Conservation (phyloP, 768 basidiomycete genomes). For the Mycena metata region DNA sequence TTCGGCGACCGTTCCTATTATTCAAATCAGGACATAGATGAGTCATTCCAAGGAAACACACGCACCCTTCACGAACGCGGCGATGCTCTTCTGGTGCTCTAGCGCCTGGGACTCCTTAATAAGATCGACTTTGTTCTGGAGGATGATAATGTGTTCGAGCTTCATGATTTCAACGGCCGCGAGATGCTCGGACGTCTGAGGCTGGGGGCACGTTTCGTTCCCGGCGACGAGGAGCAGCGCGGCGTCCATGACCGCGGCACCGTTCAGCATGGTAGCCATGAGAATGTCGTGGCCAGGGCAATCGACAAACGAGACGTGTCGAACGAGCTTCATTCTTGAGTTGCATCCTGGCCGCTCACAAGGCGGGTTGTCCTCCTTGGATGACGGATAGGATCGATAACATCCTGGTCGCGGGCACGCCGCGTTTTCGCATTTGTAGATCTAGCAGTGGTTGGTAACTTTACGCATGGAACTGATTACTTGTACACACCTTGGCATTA, state of each 20-base stretch:
- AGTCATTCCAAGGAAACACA: conserved; percentile 7
- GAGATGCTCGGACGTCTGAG: conserved; percentile 98
- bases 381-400: conserved; percentile 93
- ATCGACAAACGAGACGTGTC: conserved; percentile 99
- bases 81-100: conserved; percentile 96
- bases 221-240: conserved; percentile 95
- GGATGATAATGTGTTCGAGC: conserved; percentile 95
- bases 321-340: conserved; percentile 89
- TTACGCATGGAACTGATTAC: not conserved
- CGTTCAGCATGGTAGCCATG: conserved; percentile 99
- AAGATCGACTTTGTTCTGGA: conserved; percentile 99
- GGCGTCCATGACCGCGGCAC: conserved; percentile 99
- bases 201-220: conserved; percentile 99
- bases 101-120: conserved; percentile 95
- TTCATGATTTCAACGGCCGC: conserved; percentile 99
- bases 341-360: conserved; percentile 96
- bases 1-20: conserved; percentile 94
- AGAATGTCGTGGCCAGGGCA: conserved; percentile 99
- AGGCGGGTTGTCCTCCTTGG: conserved; percentile 93
- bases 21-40: conserved; percentile 2
- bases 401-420: conserved; percentile 94
- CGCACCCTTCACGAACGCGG: conserved; percentile 93
- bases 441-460: conserved; percentile 64
- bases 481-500: conserved; percentile 88
- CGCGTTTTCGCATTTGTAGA: conserved; percentile 97